phyloP scores from a whole-genome alignment of 306 rosid genomes.

The Prosopis cineraria region DNA sequence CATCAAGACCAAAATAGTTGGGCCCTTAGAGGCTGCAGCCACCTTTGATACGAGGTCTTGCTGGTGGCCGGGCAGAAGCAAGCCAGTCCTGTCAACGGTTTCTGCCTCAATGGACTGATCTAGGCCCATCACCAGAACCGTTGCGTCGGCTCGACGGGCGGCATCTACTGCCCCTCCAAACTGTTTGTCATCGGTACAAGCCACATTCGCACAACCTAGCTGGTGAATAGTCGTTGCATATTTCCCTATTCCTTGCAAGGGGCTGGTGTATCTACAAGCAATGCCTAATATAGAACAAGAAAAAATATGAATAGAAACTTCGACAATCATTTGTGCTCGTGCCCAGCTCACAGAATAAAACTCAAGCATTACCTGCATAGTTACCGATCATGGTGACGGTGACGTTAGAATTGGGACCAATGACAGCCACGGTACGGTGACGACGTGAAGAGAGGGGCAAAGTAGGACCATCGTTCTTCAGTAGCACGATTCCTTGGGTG shows the following conservation, averaged over 20 bases:
- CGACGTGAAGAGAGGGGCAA: conserved; percentile 59
- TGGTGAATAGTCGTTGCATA: conserved; percentile 51
- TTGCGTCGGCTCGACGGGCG: conserved; percentile 69
- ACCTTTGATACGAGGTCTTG: conserved; percentile 66
- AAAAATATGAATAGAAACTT: neutral
- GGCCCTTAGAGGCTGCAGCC: conserved; percentile 71
- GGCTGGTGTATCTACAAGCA: conserved; percentile 71
- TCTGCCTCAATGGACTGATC: conserved; percentile 88
- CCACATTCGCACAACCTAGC: conserved; percentile 66
- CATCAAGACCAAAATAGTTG: conserved; percentile 70
- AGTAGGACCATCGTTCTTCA: conserved; percentile 57
- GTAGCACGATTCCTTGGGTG: conserved; percentile 77
- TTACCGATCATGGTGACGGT: conserved; percentile 80
- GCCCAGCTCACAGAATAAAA: too few species aligned
- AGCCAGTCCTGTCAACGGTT: conserved; percentile 55
- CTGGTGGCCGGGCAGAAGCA: conserved; percentile 80
- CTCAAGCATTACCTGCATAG: conserved; percentile 58
- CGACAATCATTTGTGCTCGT: neutral
- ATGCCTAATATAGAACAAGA: conserved; percentile 42
- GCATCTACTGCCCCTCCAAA: conserved; percentile 55
- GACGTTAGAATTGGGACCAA: conserved; percentile 83
- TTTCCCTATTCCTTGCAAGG: conserved; percentile 66
- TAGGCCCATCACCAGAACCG: conserved; percentile 67
- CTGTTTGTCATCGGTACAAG: conserved; percentile 46
- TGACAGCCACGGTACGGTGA: conserved; percentile 62